Evolutionary conservation across 805 yeast species (phyloP), one percentile per base, ranked within the genome.

Genomic region (Citeromyces matritensis): DNA sequence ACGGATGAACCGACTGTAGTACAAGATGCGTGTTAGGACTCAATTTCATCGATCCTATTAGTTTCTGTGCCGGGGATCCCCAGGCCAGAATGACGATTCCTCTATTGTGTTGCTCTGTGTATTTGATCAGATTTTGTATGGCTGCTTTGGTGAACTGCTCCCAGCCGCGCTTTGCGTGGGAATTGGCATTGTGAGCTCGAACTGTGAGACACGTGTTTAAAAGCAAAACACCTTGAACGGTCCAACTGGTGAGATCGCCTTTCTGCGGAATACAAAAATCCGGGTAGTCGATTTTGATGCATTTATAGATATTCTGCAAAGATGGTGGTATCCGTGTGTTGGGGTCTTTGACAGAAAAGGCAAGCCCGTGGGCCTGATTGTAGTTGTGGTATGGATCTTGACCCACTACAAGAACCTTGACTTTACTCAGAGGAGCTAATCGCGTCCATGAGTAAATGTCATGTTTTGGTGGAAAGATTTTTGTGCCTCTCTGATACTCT

Each of bases 341-440:
- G 1, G 95, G 94, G 23, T 80, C 78, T 34, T 72, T 64, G 1
- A 91, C 97, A 13, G 93, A 80, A 43, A 91, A 91, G 3, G 98
- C 97, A 19, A 91, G 57, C 0, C 98, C 98, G 47, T 91, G 98
- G 0, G 98, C 98, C 51, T 91, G 98, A 48, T 81, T 80, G 42
- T 54, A 53, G 49, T 85, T 84, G 52, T 91, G 98, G 49, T 91
- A 91, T 1, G 98, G 98, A 49, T 91, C 98, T 51, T 91, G 98
- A 1, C 98, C 98, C 29, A 91, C 58, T 9, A 91, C 67, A 1
- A 91, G 65, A 17, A 88, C 91, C 44, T 73, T 75, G 12, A 85
- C 80, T 3, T 66, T 50, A 4, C 70, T 58, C 13, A 88, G 57
- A 0, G 95, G 94, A 0, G 97, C 84, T 11, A 75, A 60, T 23